Conservation (phyloP, 2,329 filamentous ascomycete genomes). For the Aureobasidium sp. region DNA sequence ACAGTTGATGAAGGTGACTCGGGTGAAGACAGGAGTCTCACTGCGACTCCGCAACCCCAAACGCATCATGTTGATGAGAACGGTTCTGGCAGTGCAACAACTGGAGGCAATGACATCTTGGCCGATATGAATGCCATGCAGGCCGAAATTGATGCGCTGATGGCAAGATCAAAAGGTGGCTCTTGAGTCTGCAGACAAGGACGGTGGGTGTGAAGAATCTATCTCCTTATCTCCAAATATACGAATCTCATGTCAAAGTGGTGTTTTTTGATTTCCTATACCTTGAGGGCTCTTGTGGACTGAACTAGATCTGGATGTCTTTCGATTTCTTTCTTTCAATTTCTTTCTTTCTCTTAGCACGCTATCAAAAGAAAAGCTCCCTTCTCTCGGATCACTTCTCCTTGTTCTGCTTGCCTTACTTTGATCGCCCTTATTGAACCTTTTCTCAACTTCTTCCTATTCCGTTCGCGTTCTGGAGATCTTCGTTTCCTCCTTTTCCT, state of each 20-base stretch:
- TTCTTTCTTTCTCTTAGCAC: neutral
- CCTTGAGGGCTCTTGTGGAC: neutral
- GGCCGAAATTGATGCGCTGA: slow-evolving; percentile 13
- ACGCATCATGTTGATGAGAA: neutral
- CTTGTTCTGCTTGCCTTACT: neutral
- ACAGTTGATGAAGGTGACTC: slow-evolving; percentile 5
- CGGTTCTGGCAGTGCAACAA: neutral
- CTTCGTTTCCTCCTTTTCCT: neutral
- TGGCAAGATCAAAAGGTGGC: neutral
- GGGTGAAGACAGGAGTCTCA: neutral
- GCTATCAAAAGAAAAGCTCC: neutral
- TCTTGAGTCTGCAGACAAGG: neutral
- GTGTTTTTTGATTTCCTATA: neutral
- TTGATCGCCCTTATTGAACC: neutral
- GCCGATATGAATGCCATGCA: slow-evolving; percentile 14
- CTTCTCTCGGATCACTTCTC: neutral
- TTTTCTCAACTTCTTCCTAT: neutral
- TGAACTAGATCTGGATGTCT: neutral
- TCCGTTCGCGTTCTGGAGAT: neutral
- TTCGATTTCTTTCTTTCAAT: neutral
- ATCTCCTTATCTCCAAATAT: neutral
- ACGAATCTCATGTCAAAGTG: slow-evolving; percentile 3
- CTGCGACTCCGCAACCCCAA: neutral
- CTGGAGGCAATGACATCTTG: slow-evolving; percentile 1
- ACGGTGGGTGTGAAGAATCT: neutral